Evolutionary conservation across 2,329 filamentous ascomycete species (phyloP).

Genomic region (Trichophyton equinum): DNA sequence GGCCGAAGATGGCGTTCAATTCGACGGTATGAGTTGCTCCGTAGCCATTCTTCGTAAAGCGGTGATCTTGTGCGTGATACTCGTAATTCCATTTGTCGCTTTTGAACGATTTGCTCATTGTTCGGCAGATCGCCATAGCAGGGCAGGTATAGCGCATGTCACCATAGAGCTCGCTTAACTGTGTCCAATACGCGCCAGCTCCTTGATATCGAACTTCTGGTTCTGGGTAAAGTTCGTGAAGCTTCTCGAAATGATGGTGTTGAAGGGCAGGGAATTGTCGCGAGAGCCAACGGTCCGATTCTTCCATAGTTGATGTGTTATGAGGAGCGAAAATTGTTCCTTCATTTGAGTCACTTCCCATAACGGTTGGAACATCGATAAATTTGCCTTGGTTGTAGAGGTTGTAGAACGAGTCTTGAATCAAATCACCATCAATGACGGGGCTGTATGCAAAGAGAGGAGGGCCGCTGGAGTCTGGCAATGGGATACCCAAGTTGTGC

Average conservation of each 20-base stretch:
- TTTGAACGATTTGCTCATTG: constrained; percentile 17
- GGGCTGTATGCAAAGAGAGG: constrained; percentile 43
- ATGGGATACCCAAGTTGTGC: constrained; percentile 35
- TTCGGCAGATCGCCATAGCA: constrained; percentile 42
- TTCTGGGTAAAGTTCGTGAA: constrained; percentile 47
- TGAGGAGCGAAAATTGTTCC: constrained; percentile 50
- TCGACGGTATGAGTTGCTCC: constrained; percentile 60
- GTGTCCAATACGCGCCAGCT: constrained; percentile 40
- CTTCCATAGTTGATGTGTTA: constrained; percentile 33
- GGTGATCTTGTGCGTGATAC: constrained; percentile 53
- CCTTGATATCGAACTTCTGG: constrained; percentile 36
- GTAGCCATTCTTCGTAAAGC: constrained; percentile 39
- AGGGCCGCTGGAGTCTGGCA: constrained; percentile 31
- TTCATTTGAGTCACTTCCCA: constrained; percentile 51
- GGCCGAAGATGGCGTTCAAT: constrained; percentile 54
- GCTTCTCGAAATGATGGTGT: constrained; percentile 35
- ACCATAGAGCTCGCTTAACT: constrained; percentile 47
- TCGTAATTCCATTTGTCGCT: constrained; percentile 53
- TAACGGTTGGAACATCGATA: constrained; percentile 42
- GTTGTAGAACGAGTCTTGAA: constrained; percentile 38
- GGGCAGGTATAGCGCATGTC: constrained; percentile 56
- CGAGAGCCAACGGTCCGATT: constrained; percentile 45
- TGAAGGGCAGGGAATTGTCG: constrained; percentile 46
- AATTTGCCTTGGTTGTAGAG: constrained; percentile 40
- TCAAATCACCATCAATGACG: constrained; percentile 39